Evolutionary conservation across 352 stramenopile genomes (phyloP).

Genomic region (Phytophthora meadii): DNA sequence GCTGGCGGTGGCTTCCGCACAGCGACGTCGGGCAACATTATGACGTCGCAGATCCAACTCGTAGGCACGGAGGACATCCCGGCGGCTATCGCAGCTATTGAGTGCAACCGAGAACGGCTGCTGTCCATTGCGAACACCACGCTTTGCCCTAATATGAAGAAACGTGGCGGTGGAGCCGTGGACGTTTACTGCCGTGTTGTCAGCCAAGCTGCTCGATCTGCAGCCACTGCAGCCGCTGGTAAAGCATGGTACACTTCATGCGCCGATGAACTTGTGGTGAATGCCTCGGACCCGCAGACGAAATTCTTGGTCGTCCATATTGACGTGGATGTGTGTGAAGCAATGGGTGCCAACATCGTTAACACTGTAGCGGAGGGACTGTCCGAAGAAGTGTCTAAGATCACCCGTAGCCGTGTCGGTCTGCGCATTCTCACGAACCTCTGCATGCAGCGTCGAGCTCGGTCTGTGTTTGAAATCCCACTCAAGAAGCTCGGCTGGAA

Average conservation of each 20-base stretch:
- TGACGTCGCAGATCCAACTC: conserved; percentile 89
- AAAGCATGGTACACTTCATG: conserved; percentile 69
- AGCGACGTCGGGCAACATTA: conserved; percentile 81
- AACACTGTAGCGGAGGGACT: conserved; percentile 89
- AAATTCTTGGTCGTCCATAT: conserved; percentile 86
- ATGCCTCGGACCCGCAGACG: conserved; percentile 40
- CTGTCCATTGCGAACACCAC: conserved; percentile 78
- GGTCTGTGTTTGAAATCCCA: conserved; percentile 76
- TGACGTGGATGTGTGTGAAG: conserved; percentile 89
- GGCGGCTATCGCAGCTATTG: conserved; percentile 60
- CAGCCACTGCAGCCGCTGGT: conserved; percentile 21
- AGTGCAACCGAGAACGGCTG: conserved; percentile 58
- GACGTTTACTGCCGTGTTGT: conserved; percentile 87
- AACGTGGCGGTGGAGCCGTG: conserved; percentile 77
- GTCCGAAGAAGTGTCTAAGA: conserved; percentile 69
- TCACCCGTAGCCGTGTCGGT: conserved; percentile 71
- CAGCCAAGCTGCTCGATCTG: conserved; percentile 46
- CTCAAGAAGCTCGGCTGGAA: conserved; percentile 82
- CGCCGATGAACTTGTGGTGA: conserved; percentile 60
- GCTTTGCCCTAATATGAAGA: conserved; percentile 88
- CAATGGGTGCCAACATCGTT: conserved; percentile 91
- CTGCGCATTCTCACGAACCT: conserved; percentile 92
- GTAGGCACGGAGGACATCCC: conserved; percentile 74
- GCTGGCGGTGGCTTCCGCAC: conserved; percentile 79
- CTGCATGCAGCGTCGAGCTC: conserved; percentile 82